Base-by-base conservation (phyloP, 306 rosid genomes). In the Inga leiocalycina region DNA sequence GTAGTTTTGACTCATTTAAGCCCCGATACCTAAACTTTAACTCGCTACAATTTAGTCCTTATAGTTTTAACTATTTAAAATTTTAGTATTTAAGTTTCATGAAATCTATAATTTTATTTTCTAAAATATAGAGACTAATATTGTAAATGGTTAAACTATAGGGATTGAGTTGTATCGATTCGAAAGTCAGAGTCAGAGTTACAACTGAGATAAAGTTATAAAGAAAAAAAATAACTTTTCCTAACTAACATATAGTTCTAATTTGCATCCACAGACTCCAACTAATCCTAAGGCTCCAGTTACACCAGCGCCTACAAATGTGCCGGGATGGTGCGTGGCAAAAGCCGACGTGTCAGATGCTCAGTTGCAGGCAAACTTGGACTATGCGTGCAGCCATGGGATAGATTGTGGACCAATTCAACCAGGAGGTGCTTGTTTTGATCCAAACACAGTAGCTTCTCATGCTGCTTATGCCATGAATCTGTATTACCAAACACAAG, bases 391-490 rank as follows among this genome's bases (percentile, higher is more conserved):
- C 22, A 81, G 93, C 67, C 89, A 88, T 1, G 89, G 90, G 57
- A 80, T 91, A 49, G 95, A 93, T 82, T 94, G 98, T 57, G 82
- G 92, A 4, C 67, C 90, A 49, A 93, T 94, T 84, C 92, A 90
- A 85, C 81, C 91, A 0, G 97, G 97, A 64, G 98, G 97, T 0
- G 92, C 90, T 83, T 94, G 98, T 86, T 94, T 83, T 44, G 95
- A 90, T n/a, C 97, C 97, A 13, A 87, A 91, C 86, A 93, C 91
- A 8, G 45, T 88, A 1, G 77, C 82, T n/a, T 93, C 95, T 12
- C 98, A 93, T 78, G 91, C 97, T 62, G 77, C 94, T 41, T 93
- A 78, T 74, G 97, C 92, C 77, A 93, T 93, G 96, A 93, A 93
- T 88, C 84, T 88, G 44, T 93, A 93, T 77, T 93, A 86, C 83